These are phyloP conservation scores for Actinomortierella wolfii DNA, from an alignment of 371 early-diverging fungal species.

Conservation along the genomic window DNA sequence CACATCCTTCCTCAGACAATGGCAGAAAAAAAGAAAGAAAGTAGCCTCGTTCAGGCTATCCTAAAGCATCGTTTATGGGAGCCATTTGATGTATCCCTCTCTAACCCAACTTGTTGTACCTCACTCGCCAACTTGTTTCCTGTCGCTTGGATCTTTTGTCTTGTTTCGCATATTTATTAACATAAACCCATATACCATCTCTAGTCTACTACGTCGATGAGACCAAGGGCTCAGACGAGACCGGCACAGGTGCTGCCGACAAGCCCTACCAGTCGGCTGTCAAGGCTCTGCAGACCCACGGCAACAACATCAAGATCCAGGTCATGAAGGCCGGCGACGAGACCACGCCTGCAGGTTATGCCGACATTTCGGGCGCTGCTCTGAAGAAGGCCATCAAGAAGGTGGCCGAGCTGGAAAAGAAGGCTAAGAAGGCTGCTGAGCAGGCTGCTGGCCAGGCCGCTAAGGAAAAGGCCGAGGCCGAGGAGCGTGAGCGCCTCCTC, in stretches of 20 bases:
- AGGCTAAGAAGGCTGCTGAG: slow-evolving; percentile 76
- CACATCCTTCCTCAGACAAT: too few relatives aligned
- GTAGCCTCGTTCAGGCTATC: too few relatives aligned
- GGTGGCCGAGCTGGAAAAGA: slow-evolving; percentile 70
- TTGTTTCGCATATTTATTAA: too few relatives aligned
- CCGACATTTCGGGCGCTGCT: slow-evolving; percentile 85
- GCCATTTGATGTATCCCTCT: too few relatives aligned
- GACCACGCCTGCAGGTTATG: slow-evolving; percentile 49
- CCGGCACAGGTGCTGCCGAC: slow-evolving; percentile 64
- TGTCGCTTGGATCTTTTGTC: too few relatives aligned
- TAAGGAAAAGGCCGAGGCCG: slow-evolving; percentile 68
- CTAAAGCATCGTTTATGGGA: too few relatives aligned
- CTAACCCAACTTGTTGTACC: too few relatives aligned
- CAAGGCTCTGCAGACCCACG: slow-evolving; percentile 65
- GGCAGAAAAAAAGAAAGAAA: too few relatives aligned
- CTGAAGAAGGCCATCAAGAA: slow-evolving; percentile 92
- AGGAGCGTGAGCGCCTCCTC: slow-evolving; percentile 77
- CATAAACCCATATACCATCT: too few relatives aligned
- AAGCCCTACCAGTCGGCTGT: slow-evolving; percentile 73
- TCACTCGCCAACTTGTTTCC: too few relatives aligned
- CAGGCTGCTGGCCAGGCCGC: slow-evolving; percentile 68
- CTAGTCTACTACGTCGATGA: slow-evolving; percentile 67
- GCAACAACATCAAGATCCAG: slow-evolving; percentile 58
- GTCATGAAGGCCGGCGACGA: slow-evolving; percentile 72
- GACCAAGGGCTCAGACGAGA: slow-evolving; percentile 72